Conservation (phyloP, 306 rosid genomes). For the Vachellia pachyceras region DNA sequence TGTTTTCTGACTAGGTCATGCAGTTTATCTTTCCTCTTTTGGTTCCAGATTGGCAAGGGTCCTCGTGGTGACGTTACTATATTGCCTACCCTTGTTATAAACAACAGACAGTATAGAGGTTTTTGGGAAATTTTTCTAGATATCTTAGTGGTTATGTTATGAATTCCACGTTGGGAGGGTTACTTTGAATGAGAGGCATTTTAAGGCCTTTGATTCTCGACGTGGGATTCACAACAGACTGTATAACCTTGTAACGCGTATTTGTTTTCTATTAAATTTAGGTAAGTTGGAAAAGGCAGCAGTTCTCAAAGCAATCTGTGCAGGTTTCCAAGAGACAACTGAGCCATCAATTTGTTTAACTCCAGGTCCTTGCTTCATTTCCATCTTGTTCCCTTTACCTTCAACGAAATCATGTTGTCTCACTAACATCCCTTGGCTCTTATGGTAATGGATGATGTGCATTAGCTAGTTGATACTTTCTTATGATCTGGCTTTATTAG, state of each 20-base stretch:
- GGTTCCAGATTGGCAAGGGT: conserved; percentile 84
- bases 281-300: conserved; percentile 75
- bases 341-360: conserved; percentile 90
- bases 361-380: conserved; percentile 57
- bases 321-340: conserved; percentile 91
- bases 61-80: conserved; percentile 97
- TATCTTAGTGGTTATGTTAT: not conserved
- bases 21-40: conserved; percentile 29
- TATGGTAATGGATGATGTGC: not conserved
- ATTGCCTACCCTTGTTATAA: conserved; percentile 93
- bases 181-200: no score
- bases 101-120: conserved; percentile 94
- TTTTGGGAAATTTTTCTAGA: no score
- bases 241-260: not conserved
- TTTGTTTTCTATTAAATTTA: conserved; percentile 2
- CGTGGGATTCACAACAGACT: no score
- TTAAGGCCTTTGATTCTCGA: no score
- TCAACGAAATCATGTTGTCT: not conserved
- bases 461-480: not conserved
- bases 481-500: no score
- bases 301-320: conserved; percentile 90
- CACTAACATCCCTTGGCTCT: not conserved
- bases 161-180: no score
- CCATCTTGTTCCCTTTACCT: conserved; percentile 1
- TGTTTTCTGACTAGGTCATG: not conserved